These are phyloP conservation scores for Neofusicoccum umdonicola DNA, from an alignment of 2,329 filamentous ascomycete species.

Conservation along the genomic window DNA sequence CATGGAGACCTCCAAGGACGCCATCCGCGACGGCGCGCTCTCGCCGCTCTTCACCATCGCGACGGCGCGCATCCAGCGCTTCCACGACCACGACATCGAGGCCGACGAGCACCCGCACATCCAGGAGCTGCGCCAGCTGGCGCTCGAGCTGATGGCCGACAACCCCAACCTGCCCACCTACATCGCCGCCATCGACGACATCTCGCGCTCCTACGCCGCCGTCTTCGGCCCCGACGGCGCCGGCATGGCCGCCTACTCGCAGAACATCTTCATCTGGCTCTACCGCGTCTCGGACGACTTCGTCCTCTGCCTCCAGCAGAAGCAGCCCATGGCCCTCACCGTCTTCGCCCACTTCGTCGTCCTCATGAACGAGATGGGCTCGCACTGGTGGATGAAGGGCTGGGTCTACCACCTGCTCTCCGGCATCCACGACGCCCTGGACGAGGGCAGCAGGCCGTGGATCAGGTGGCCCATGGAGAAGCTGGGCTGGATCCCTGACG, in stretches of 20 bases:
- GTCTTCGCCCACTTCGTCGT: conserved; percentile 12
- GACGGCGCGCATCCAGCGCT: background rate
- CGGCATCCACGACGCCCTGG: background rate
- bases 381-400: conserved; percentile 3
- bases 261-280: conserved; percentile 8
- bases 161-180: background rate
- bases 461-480: conserved; percentile 11
- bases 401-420: conserved; percentile 11
- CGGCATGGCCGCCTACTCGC: background rate
- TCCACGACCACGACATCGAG: background rate
- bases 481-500: conserved; percentile 5
- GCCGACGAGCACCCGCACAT: background rate
- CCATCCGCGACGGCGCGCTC: background rate
- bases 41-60: background rate
- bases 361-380: background rate
- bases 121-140: background rate
- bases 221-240: background rate
- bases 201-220: background rate
- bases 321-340: conserved; percentile 3
- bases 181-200: background rate
- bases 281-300: conserved; percentile 11
- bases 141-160: background rate
- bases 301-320: background rate
- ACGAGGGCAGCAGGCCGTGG: conserved; percentile 3
- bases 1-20: background rate